Base-by-base conservation (phyloP, 164 flowering plant species). In the Brasenia schreberi region DNA sequence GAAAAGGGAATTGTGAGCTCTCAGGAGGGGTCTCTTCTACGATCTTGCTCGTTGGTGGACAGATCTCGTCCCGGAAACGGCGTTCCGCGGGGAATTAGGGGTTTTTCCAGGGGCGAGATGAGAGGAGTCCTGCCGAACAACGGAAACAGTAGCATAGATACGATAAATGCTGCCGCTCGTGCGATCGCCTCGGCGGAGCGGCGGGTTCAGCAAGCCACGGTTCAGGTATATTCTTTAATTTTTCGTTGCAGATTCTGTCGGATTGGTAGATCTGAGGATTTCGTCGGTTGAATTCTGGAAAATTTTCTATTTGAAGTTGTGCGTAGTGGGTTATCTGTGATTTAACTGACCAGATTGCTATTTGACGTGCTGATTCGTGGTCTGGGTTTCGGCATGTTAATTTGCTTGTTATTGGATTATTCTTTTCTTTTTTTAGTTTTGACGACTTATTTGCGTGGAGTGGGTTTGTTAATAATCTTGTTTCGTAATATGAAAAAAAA, bases 131-230 rank as follows among this genome's bases (percentile, higher is more conserved):
- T 49, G 56, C 56, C 56, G 56, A 61, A 61, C 33, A 61, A 61
- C 18, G 63, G 19, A 7, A 78, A 81, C 74, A 79, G 68, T 71
- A 75, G 88, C 71, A 68, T 90, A 65, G 96, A 87, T 63, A 90
- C 96, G 17, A 78, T 90, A 64, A 87, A 78, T 82, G 96, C 98
- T 19, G 98, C 98, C 56, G 97, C 98, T 23, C 73, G 86, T 12
- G 98, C 87, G 77, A 87, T 93, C 79, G 86, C 86, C 10, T 66
- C 88, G 0, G 85, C 84, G 5, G 89, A 84, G 75, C 76, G 72
- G 73, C 92, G 90, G 39, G 81, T 75, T 17, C 85, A 84, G 68
- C 97, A 78, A 45, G 73, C 81, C 66, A 64, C 90, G 7, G 71
- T 71, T 76, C 91, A 82, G 89, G 96, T 89, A 63, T 71, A 33